A percentile compares a stretch with the other conserved stretches of the same genome.
Evolutionary conservation across 805 yeast genomes (phyloP).

Genomic region (Limtongia smithiae): DNA sequence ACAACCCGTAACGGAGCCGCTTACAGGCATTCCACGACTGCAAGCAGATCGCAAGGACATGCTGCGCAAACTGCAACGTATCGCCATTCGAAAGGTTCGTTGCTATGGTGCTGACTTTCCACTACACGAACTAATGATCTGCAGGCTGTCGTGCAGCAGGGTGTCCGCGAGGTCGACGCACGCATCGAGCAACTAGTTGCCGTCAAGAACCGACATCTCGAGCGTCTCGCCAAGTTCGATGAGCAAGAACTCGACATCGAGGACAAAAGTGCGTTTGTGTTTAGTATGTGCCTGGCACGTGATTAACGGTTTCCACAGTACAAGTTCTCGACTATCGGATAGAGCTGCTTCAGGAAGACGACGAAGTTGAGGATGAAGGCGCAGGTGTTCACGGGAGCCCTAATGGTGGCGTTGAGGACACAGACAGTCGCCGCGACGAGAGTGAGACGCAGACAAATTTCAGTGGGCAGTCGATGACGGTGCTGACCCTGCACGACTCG

Average conservation of each 20-base stretch:
- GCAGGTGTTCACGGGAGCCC: background rate
- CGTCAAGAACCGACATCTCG: slow-evolving; percentile 9
- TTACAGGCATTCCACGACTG: slow-evolving; percentile 19
- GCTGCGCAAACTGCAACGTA: slow-evolving; percentile 16
- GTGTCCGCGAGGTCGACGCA: slow-evolving; percentile 19
- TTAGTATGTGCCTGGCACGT: background rate
- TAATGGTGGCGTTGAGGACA: background rate
- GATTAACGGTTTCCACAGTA: slow-evolving; percentile 2
- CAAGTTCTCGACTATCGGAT: slow-evolving; percentile 28
- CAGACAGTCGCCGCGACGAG: background rate
- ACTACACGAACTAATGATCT: background rate
- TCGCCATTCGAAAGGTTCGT: slow-evolving; percentile 23
- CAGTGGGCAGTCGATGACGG: slow-evolving; percentile 13
- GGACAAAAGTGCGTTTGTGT: slow-evolving; percentile 14
- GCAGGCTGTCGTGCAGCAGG: slow-evolving; percentile 25
- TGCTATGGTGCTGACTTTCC: background rate
- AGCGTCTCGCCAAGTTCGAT: slow-evolving; percentile 19
- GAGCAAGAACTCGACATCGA: slow-evolving; percentile 26
- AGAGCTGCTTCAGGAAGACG: slow-evolving; percentile 28
- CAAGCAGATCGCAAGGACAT: slow-evolving; percentile 14
- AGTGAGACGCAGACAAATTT: slow-evolving; percentile 2
- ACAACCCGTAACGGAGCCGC: slow-evolving; percentile 2
- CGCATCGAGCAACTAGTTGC: slow-evolving; percentile 18
- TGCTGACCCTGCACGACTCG: slow-evolving; percentile 15
- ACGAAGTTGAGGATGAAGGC: slow-evolving; percentile 2